phyloP scores from a whole-genome alignment of 371 early-diverging fungal genomes.

The Rhizopus delemar region DNA sequence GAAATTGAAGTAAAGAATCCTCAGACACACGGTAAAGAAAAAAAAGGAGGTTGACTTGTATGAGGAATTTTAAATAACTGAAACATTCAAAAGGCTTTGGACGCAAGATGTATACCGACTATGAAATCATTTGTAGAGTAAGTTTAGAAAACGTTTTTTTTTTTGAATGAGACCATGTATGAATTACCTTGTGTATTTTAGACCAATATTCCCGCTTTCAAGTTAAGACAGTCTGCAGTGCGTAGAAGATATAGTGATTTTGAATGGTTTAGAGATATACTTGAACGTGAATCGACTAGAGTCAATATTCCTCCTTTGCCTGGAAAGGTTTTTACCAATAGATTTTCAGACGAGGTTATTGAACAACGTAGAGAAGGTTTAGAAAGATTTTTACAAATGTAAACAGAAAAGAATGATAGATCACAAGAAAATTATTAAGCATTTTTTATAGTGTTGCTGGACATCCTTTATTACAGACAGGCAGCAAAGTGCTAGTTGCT shows the following conservation, averaged over 20 bases:
- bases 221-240: constrained; percentile 80
- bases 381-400: constrained; percentile 95
- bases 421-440: not conserved
- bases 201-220: constrained; percentile 98
- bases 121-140: constrained; percentile 92
- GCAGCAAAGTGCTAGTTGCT: constrained; percentile 90
- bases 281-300: constrained; percentile 87
- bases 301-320: constrained; percentile 96
- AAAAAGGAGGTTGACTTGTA: not conserved
- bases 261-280: constrained; percentile 94
- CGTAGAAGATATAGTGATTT: constrained; percentile 96
- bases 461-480: constrained; percentile 96
- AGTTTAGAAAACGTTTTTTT: constrained; percentile 20
- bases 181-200: constrained; percentile 31
- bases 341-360: constrained; percentile 92
- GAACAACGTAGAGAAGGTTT: constrained; percentile 89
- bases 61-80: not conserved
- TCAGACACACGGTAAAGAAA: constrained; percentile 73
- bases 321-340: constrained; percentile 95
- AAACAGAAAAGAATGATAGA: constrained; percentile 31
- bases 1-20: constrained; percentile 96
- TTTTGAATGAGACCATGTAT: not conserved
- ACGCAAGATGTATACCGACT: constrained; percentile 92
- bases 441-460: constrained; percentile 76
- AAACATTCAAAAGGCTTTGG: constrained; percentile 57